A percentile compares a stretch with the other conserved stretches of the same genome.
These are phyloP conservation scores for Agaricus subrufescens DNA, from an alignment of 768 basidiomycete genomes.

Conservation along the genomic window DNA sequence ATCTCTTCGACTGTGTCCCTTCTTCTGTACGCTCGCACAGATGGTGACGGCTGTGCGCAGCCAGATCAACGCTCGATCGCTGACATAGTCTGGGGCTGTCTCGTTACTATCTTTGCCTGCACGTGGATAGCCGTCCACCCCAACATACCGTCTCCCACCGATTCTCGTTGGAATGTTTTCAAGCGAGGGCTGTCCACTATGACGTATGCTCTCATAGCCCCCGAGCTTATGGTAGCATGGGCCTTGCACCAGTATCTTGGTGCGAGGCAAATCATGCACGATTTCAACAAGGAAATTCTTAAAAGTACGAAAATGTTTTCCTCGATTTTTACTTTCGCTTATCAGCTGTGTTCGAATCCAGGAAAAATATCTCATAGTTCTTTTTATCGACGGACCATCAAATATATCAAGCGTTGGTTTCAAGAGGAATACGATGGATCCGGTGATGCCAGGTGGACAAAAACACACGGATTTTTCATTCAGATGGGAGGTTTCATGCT, in stretches of 20 bases:
- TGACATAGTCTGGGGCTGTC: constrained; percentile 11
- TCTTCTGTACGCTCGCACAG: background rate
- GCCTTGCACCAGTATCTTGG: constrained; percentile 8
- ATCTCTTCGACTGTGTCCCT: background rate
- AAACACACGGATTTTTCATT: constrained; percentile 13
- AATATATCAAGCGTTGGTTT: background rate
- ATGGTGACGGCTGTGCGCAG: background rate
- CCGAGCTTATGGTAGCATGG: constrained; percentile 7
- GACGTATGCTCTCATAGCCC: background rate
- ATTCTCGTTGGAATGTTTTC: constrained; percentile 1
- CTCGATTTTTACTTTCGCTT: background rate
- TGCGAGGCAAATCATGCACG: background rate
- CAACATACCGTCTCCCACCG: constrained; percentile 3
- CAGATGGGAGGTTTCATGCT: constrained; percentile 14
- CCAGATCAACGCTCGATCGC: background rate
- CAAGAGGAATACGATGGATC: background rate
- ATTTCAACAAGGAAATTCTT: background rate
- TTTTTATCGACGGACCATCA: background rate
- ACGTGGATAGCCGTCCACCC: constrained; percentile 12
- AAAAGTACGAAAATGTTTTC: background rate
- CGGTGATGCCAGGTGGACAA: constrained; percentile 5
- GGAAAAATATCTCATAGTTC: background rate
- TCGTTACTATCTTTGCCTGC: constrained; percentile 7
- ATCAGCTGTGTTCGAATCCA: background rate
- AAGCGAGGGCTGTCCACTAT: background rate